Base-by-base conservation (phyloP, 108 stramenopile genomes). In the Stephanodiscus triporus region DNA sequence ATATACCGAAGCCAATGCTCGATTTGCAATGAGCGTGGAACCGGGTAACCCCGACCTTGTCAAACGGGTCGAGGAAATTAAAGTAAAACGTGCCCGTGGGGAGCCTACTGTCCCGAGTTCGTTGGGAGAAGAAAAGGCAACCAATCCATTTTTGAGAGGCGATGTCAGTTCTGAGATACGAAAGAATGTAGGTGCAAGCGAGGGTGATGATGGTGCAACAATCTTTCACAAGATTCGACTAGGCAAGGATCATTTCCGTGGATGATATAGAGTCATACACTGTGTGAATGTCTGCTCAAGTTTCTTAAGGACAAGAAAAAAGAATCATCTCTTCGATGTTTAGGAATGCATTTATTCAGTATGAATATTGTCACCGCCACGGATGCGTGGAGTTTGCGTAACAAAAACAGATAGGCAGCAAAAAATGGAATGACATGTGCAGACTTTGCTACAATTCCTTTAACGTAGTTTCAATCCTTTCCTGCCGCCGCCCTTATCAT, bases 121-220 rank as follows among this genome's bases (percentile, higher is more conserved):
- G 51, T 47, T 96, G 56, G 88, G 82, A 11, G 69, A 80, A 51
- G 95, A 96, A 70, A 91, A 89, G 58, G 36, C 68, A 43, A 87
- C 86, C 10, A 96, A 96, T 82, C 92, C 92, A 19, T 93, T 96
- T 54, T 68, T 96, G 48, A 79, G 91, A 68, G 82, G 77, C 17
- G 92, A 93, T 77, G 10, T 89, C 11, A 90, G 89, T 79, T 76
- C 61, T 13, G 92, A 93, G 67, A 85, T 93, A 36, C 82, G 81
- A 36, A 67, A 63, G 40, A 89, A 88, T 65, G 81, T 90, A 9
- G 88, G 89, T 30, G 87, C 81, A 38, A 71, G 65, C 0, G 69
- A 58, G 50, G 64, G 24, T 32, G 89, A 90, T 30, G 59, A 78
- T 43, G 67, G 54, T 10, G 89, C 77, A 6, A 59, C 84, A 17